A percentile compares a stretch with the other conserved stretches of the same genome.
phyloP scores from a whole-genome alignment of 2,329 filamentous ascomycete genomes.

The Aspergillus tanneri region DNA sequence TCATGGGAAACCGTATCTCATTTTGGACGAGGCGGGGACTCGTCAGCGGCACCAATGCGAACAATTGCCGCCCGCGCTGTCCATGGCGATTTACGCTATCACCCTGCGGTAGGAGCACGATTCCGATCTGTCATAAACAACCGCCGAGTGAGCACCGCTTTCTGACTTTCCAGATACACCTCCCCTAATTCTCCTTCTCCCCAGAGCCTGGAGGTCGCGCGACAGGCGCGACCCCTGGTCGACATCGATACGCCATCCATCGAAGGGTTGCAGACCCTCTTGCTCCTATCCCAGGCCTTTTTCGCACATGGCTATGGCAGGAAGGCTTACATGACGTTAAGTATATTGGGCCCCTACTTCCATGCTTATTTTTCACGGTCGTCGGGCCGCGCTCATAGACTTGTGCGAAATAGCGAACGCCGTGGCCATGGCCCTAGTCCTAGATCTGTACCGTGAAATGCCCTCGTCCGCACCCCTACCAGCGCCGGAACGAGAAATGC shows the following conservation, averaged over 20 bases:
- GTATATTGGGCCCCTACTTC: too few relatives aligned
- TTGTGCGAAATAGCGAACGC: conserved; percentile 58
- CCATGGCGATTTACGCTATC: conserved; percentile 57
- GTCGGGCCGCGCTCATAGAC: background rate
- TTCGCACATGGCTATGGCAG: conserved; percentile 77
- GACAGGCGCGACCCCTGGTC: conserved; percentile 66
- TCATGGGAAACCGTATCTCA: conserved; percentile 78
- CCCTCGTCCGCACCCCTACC: conserved; percentile 59
- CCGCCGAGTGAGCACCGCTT: too few relatives aligned
- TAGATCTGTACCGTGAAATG: conserved; percentile 77
- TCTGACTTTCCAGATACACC: conserved; percentile 60
- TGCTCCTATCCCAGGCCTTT: conserved; percentile 73
- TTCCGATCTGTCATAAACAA: conserved; percentile 13
- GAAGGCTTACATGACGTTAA: conserved; percentile 81
- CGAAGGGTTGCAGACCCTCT: conserved; percentile 71
- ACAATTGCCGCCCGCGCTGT: conserved; percentile 56
- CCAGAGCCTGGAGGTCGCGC: conserved; percentile 70
- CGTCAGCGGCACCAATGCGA: conserved; percentile 69
- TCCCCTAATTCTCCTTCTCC: conserved; percentile 67
- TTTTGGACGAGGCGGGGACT: conserved; percentile 73
- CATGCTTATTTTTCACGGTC: background rate
- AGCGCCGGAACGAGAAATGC: conserved; percentile 69
- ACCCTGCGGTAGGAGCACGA: conserved; percentile 58
- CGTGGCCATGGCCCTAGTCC: conserved; percentile 77
- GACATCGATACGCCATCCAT: conserved; percentile 80